These are phyloP conservation scores for Arthrocladium fulminans DNA, from an alignment of 2,329 filamentous ascomycete species.

Conservation along the genomic window DNA sequence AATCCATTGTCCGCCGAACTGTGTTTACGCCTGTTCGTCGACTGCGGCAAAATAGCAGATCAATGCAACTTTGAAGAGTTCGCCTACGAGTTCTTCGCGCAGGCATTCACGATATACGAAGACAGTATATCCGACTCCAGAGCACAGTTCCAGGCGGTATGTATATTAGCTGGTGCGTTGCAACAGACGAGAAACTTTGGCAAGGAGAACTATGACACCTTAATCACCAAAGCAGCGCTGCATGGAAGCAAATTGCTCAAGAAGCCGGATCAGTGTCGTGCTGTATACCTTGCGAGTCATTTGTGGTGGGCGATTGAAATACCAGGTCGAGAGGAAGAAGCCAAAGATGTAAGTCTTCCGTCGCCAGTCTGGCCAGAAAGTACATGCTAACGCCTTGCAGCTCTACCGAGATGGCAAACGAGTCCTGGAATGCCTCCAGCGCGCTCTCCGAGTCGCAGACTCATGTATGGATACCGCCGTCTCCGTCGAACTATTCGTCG, in stretches of 20 bases:
- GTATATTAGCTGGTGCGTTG: constrained; percentile 79
- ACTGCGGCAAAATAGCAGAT: constrained; percentile 86
- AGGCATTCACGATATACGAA: constrained; percentile 96
- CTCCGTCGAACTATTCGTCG: constrained; percentile 94
- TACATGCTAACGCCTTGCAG: constrained; percentile 38
- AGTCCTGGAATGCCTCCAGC: constrained; percentile 90
- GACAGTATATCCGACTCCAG: constrained; percentile 92
- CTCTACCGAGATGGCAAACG: constrained; percentile 96
- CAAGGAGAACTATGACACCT: constrained; percentile 95
- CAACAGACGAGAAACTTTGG: constrained; percentile 85
- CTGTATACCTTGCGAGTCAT: constrained; percentile 92
- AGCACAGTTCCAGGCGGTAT: constrained; percentile 96
- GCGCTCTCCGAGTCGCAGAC: constrained; percentile 89
- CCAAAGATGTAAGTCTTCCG: constrained; percentile 56
- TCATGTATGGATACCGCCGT: constrained; percentile 98
- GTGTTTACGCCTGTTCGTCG: constrained; percentile 77
- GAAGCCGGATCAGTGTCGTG: constrained; percentile 95
- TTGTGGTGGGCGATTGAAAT: constrained; percentile 96
- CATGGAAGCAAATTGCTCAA: constrained; percentile 95
- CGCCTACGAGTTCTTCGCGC: constrained; percentile 95
- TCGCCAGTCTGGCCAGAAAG: background rate
- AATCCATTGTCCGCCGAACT: constrained; percentile 76
- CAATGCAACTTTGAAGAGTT: constrained; percentile 90
- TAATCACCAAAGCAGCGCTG: constrained; percentile 94
- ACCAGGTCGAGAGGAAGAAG: constrained; percentile 66